A percentile compares a stretch with the other conserved stretches of the same genome.
Evolutionary conservation across 1,284 basidiomycete species (phyloP).

Genomic region (Ustilago xerochloae): DNA sequence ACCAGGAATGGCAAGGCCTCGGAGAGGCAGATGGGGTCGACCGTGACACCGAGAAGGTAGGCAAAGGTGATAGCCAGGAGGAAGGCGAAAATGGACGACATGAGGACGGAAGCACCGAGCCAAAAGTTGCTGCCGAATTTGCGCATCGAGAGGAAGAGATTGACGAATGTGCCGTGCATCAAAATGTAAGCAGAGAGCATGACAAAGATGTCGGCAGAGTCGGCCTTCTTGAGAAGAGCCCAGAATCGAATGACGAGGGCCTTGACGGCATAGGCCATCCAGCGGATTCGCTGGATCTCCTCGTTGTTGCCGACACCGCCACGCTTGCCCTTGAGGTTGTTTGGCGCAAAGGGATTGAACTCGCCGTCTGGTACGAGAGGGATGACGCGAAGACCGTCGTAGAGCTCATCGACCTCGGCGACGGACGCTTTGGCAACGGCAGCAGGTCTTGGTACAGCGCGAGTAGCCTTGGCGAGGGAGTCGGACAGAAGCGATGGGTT

Average conservation of each 20-base stretch:
- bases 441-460: slow-evolving; percentile 19
- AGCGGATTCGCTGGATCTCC: slow-evolving; percentile 57
- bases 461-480: slow-evolving; percentile 12
- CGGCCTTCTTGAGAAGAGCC: slow-evolving; percentile 76
- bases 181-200: slow-evolving; percentile 94
- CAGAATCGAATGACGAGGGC: slow-evolving; percentile 64
- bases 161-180: slow-evolving; percentile 95
- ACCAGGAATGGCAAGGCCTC: slow-evolving; percentile 98
- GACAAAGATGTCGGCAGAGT: slow-evolving; percentile 93
- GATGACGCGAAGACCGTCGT: slow-evolving; percentile 36
- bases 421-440: slow-evolving; percentile 32
- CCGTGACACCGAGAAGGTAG: slow-evolving; percentile 82
- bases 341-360: slow-evolving; percentile 46
- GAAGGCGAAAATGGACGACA: slow-evolving; percentile 87
- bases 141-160: slow-evolving; percentile 70
- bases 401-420: slow-evolving; percentile 35
- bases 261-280: slow-evolving; percentile 61
- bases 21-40: slow-evolving; percentile 91
- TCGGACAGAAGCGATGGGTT: slow-evolving; percentile 31
- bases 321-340: slow-evolving; percentile 52
- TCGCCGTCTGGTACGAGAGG: slow-evolving; percentile 48
- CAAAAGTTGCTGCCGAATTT: slow-evolving; percentile 66
- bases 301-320: slow-evolving; percentile 36
- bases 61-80: slow-evolving; percentile 87
- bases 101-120: slow-evolving; percentile 80